These are phyloP conservation scores for Xerocomus brunneocitrinus DNA, from an alignment of 768 basidiomycete species.

Conservation along the genomic window DNA sequence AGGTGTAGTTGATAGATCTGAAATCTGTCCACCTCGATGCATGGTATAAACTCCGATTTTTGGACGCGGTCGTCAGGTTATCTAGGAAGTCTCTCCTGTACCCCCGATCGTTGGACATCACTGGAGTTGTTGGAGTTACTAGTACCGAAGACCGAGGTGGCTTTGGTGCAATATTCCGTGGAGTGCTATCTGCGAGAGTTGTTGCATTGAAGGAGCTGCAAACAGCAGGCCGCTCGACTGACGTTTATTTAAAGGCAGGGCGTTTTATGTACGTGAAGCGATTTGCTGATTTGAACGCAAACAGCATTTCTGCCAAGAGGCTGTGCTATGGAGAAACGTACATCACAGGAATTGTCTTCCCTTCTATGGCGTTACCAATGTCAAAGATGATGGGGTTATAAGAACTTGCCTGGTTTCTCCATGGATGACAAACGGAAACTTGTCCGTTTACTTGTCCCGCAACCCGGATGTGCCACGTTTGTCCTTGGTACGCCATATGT, in stretches of 20 bases:
- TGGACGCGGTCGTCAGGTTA: slow-evolving; percentile 27
- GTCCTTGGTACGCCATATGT: slow-evolving; percentile 27
- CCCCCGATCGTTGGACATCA: slow-evolving; percentile 25
- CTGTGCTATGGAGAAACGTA: slow-evolving; percentile 30
- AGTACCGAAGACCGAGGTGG: slow-evolving; percentile 22
- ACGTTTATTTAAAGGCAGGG: slow-evolving; percentile 25
- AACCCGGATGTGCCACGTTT: slow-evolving; percentile 27
- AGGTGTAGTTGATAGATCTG: slow-evolving; percentile 20
- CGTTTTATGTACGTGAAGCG: not conserved
- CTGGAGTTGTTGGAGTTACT: slow-evolving; percentile 8
- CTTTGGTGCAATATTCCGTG: slow-evolving; percentile 33
- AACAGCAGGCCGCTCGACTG: slow-evolving; percentile 16
- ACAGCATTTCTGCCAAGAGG: slow-evolving; percentile 29
- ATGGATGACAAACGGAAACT: slow-evolving; percentile 28
- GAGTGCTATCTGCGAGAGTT: slow-evolving; percentile 20
- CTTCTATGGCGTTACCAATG: slow-evolving; percentile 25
- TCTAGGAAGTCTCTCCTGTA: slow-evolving; percentile 28
- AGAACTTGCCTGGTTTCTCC: slow-evolving; percentile 22
- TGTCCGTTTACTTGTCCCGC: slow-evolving; percentile 26
- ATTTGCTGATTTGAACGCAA: slow-evolving; percentile 3
- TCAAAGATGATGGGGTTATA: slow-evolving; percentile 5
- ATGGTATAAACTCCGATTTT: slow-evolving; percentile 27
- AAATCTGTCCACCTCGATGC: slow-evolving; percentile 18
- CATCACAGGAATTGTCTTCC: slow-evolving; percentile 28
- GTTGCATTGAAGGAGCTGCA: slow-evolving; percentile 33